Base-by-base conservation (phyloP, 2,329 filamentous ascomycete genomes). In the Talaromyces sp. region DNA sequence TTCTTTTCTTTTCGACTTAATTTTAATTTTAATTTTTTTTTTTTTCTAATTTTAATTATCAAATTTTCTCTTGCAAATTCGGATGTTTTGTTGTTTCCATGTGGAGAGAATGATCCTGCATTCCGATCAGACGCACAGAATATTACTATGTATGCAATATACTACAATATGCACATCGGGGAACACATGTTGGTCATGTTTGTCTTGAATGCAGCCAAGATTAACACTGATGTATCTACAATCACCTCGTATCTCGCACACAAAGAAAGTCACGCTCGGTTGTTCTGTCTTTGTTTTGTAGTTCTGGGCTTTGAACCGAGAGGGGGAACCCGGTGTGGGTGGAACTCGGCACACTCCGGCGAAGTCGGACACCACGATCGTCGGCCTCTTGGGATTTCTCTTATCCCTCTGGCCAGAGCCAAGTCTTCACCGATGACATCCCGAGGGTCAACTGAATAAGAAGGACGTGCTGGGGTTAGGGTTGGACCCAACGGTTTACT, bases 291-390 rank as follows among this genome's bases (percentile, higher is more conserved):
- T 40, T 20, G 17, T 22, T 5, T 39, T 3, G 6, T 36, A 36
- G 17, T 39, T 11, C n/a, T 11, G 36, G 3, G 10, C 20, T 24
- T n/a, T n/a, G n/a, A n/a, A n/a, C n/a, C n/a, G n/a, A n/a, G n/a
- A n/a, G n/a, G n/a, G n/a, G n/a, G 19, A 14, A 7, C 14, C 14
- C 19, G 17, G 20, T 27, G 9, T 4, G 27, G 13, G 41, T 44
- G 41, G 41, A 44, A 32, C 41, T 46, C 43, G 43, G 43, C 20
- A 46, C 17, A 24, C 43, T 46, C 43, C 43, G 42, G 8, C 42
- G 41, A 32, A 14, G 29, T 33, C 27, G 29, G 42, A 33, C 19
- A 24, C 11, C 4, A 44, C 16, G 41, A 44, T 44, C 41, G 27
- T 44, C 29, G 9, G 10, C 2, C 22, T 30, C 3, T 20, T 17